A percentile compares a stretch with the other conserved stretches of the same genome.
Conservation (phyloP, 805 yeast genomes). For the Nakazawaea populi region DNA sequence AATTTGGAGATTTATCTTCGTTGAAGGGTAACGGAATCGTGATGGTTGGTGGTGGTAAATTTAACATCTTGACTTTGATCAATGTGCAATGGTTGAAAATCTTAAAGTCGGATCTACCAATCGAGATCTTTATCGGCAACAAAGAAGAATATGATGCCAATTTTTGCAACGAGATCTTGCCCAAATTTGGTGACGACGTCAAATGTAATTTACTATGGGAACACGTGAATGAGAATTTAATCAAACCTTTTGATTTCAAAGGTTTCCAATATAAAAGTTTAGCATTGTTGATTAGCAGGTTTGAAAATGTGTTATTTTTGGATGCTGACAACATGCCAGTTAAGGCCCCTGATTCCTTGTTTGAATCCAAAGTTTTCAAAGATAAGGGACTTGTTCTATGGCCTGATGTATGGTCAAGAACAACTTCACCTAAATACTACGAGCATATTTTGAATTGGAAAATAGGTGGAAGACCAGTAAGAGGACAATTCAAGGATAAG, state of each 20-base stretch:
- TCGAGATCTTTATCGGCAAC: slow-evolving; percentile 44
- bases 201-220: slow-evolving; percentile 36
- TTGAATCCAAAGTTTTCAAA: slow-evolving; percentile 35
- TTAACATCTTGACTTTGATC: slow-evolving; percentile 43
- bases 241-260: slow-evolving; percentile 24
- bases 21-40: slow-evolving; percentile 35
- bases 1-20: slow-evolving; percentile 21
- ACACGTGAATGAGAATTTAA: slow-evolving; percentile 22
- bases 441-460: slow-evolving; percentile 39
- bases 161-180: slow-evolving; percentile 37
- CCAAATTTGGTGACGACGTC: slow-evolving; percentile 31
- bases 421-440: slow-evolving; percentile 55
- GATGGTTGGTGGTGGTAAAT: slow-evolving; percentile 48
- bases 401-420: slow-evolving; percentile 72
- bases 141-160: slow-evolving; percentile 36
- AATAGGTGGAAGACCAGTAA: slow-evolving; percentile 29
- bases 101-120: slow-evolving; percentile 39
- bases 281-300: slow-evolving; percentile 39
- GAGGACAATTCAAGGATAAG: slow-evolving; percentile 23
- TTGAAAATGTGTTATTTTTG: slow-evolving; percentile 39
- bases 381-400: slow-evolving; percentile 45
- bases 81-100: slow-evolving; percentile 41
- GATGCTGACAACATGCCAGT: slow-evolving; percentile 49
- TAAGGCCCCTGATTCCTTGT: slow-evolving; percentile 36
- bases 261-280: slow-evolving; percentile 49